Conservation (phyloP, 2,329 filamentous ascomycete species). For the Sclerotinia sclerotiorum region DNA sequence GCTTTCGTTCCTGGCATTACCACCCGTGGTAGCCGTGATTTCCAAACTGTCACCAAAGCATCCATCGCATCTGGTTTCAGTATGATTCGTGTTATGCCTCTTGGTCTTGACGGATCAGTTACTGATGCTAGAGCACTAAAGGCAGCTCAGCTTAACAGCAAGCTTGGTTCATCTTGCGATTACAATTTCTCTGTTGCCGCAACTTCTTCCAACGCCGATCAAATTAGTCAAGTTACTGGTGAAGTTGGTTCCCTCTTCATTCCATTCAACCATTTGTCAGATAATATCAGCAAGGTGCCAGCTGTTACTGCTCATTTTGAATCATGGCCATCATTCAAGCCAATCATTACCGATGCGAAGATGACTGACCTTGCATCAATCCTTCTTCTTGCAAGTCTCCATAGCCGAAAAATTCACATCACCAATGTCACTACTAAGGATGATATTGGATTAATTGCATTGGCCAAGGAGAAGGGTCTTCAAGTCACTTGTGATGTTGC, state of each 20-base stretch:
- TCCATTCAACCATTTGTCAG: conserved; percentile 74
- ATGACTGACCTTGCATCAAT: conserved; percentile 79
- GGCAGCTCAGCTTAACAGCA: conserved; percentile 69
- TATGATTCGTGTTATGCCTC: conserved; percentile 77
- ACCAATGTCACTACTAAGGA: conserved; percentile 80
- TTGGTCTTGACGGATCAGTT: conserved; percentile 70
- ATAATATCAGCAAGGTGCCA: conserved; percentile 81
- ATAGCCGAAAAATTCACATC: conserved; percentile 76
- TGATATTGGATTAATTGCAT: conserved; percentile 72
- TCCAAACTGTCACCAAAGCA: conserved; percentile 68
- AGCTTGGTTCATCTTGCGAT: conserved; percentile 68
- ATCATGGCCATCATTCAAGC: conserved; percentile 74
- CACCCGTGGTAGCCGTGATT: conserved; percentile 62
- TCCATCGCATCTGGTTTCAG: conserved; percentile 74
- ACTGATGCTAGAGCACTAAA: conserved; percentile 71
- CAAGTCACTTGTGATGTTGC: conserved; percentile 80
- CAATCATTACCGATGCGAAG: conserved; percentile 79
- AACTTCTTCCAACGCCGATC: conserved; percentile 70
- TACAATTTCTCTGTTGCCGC: conserved; percentile 78
- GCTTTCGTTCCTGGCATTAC: conserved; percentile 76
- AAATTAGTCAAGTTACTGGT: conserved; percentile 68
- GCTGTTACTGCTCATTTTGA: conserved; percentile 77
- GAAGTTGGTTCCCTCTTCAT: conserved; percentile 81
- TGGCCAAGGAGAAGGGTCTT: conserved; percentile 78
- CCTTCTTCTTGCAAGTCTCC: conserved; percentile 72